Evolutionary conservation across 2,329 filamentous ascomycete genomes (phyloP), one percentile per base, ranked within the genome.

Genomic region (Capronia americana): DNA sequence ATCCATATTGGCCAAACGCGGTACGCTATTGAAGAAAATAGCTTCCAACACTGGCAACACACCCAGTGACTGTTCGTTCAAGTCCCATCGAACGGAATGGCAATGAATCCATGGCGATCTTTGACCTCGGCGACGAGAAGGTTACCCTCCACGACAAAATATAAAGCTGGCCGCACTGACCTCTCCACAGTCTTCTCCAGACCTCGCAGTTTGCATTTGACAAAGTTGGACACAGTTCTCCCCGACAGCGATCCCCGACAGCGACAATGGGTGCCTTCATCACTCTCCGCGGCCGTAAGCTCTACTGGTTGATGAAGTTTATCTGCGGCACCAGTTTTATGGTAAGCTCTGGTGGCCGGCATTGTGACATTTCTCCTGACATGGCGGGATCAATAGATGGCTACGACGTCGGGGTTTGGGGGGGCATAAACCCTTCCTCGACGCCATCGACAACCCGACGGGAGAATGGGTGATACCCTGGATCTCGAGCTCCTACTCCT

Each of bases 351-450:
- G 5, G 14, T 44, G 6, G 38, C 17, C 4, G 14, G 38, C 17
- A n/a, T 32, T 32, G 30, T 7, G 17, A 17, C 38, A 7, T n/a
- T n/a, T 6, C 38, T 7, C 14, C 14, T 44, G 38, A 44, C 17
- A n/a, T 17, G 34, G 5, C 12, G 34, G 34, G 34, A 5, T 38
- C 34, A 2, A 73, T 76, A 65, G 77, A 73, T 57, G 76, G 75
- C 11, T 77, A 76, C 70, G 76, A 78, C 69, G 76, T 75, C 10
- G 76, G 76, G 63, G 76, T 78, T 7, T 66, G 77, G 4, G 76
- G 75, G 51, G 75, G 76, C 76, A 74, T 3, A 56, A 64, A 4
- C 67, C 72, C 10, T 77, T 77, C 65, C 73, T 75, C 61, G 70
- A 69, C 38, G 74, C 75, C 46, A 76, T 77, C 67, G 66, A 51